Evolutionary conservation across 1,284 basidiomycete species (phyloP), one percentile per base, ranked within the genome.

Genomic region (Malassezia pachydermatis): DNA sequence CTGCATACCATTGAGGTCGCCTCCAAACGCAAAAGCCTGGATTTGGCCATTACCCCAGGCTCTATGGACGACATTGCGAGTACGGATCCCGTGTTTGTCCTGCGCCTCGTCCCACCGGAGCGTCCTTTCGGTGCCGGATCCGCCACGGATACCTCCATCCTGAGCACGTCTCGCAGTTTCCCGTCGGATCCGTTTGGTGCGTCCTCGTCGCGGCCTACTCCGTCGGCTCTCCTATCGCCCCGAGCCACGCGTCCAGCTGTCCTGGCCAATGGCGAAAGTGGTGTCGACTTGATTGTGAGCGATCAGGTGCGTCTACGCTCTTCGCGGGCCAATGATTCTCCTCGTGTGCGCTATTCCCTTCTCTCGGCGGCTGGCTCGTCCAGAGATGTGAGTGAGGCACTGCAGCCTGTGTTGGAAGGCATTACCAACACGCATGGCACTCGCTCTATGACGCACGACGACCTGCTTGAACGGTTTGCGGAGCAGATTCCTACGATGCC

Each of bases 11-110:
- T 50, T 78, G 80, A 41, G 78, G 79, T 28, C 77, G 41, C 44
- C 14, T 11, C 36, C n/a, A 86, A 87, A 67, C 81, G 90, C n/a
- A 83, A 88, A 14, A 95, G 88, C 0, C 76, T 86, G 5, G 90
- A 96, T 66, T 82, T 86, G 4, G 76, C 80, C 6, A 78, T 82
- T 48, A 72, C 86, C 19, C 79, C 76, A 7, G 59, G 78, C 6
- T 56, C 56, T 0, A 54, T 52, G 11, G 83, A 87, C 9, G 89
- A 95, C 60, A 76, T 96, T 39, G 76, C 78, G 16, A 74, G 80
- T 0, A 81, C 84, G 29, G 92, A 98, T 62, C 92, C 90, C 0
- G 74, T 84, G 45, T 96, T 98, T 72, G 77, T 92, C 47, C 79
- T 98, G 24, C 59, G 71, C 16, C 60, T 65, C 40, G 63, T 49